phyloP scores from a whole-genome alignment of 2,329 filamentous ascomycete species.

The Tolypocladium ophioglossoides region DNA sequence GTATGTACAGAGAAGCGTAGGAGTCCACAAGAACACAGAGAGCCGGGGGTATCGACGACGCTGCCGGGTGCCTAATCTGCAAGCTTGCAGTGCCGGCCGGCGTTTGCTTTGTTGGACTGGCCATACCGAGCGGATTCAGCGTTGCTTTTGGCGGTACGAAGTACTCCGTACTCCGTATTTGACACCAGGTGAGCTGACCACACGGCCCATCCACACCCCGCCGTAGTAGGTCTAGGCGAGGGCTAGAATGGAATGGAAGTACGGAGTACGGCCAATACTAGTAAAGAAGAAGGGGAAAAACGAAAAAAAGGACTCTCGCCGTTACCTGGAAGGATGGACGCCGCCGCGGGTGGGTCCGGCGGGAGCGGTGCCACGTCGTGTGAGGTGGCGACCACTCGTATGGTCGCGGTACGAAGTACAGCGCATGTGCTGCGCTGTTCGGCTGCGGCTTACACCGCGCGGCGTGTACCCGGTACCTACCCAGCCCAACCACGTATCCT shows the following conservation, averaged over 20 bases:
- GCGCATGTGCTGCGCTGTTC: neutral
- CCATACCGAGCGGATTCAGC: neutral
- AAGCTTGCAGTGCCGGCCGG: neutral
- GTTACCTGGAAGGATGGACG: no score
- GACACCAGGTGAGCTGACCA: neutral
- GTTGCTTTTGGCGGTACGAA: neutral
- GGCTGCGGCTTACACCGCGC: neutral
- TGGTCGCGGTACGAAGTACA: neutral
- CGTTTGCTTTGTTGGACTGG: neutral
- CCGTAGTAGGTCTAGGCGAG: neutral
- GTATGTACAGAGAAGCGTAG: neutral
- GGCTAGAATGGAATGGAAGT: neutral
- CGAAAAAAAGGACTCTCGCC: neutral
- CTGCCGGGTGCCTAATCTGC: no score
- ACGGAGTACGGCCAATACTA: no score
- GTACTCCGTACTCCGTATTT: no score
- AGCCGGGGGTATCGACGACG: no score
- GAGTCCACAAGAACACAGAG: no score
- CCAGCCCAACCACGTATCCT: neutral
- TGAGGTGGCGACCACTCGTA: no score
- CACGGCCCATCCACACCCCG: neutral
- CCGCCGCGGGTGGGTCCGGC: no score
- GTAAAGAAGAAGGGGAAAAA: no score
- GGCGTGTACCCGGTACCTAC: neutral
- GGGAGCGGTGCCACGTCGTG: neutral